These are phyloP conservation scores for Bretschneidera sinensis DNA, from an alignment of 345 rosid genomes.

Conservation along the genomic window DNA sequence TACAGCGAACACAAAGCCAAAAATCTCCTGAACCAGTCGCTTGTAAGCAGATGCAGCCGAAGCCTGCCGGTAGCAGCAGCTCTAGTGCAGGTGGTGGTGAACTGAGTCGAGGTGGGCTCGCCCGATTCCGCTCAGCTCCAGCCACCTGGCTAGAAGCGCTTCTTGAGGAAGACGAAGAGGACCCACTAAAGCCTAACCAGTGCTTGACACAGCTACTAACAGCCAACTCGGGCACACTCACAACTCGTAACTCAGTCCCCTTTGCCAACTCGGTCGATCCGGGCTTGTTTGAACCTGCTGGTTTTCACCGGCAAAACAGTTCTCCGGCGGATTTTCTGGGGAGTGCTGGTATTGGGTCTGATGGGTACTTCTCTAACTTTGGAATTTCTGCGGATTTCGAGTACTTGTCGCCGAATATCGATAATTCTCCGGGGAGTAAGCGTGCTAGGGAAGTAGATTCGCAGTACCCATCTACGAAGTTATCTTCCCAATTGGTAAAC, in stretches of 20 bases:
- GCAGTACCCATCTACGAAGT: slow-evolving; percentile 30
- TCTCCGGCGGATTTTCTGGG: slow-evolving; percentile 64
- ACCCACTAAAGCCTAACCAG: slow-evolving; percentile 60
- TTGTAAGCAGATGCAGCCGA: slow-evolving; percentile 51
- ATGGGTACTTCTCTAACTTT: slow-evolving; percentile 44
- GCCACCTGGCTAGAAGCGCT: slow-evolving; percentile 69
- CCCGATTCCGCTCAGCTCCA: slow-evolving; percentile 72
- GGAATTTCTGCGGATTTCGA: slow-evolving; percentile 45
- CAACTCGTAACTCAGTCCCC: slow-evolving; percentile 32
- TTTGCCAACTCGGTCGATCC: slow-evolving; percentile 34
- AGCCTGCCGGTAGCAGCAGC: slow-evolving; percentile 43
- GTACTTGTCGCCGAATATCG: slow-evolving; percentile 34
- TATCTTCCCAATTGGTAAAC: slow-evolving; percentile 41
- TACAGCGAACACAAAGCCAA: slow-evolving; percentile 10
- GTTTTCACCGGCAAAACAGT: slow-evolving; percentile 64
- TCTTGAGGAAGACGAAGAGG: slow-evolving; percentile 68
- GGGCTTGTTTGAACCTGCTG: slow-evolving; percentile 26
- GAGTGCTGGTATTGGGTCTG: slow-evolving; percentile 33
- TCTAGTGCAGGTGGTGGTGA: slow-evolving; percentile 39
- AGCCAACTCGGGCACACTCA: slow-evolving; percentile 17
- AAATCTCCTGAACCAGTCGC: slow-evolving; percentile 10
- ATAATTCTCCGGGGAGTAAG: slow-evolving; percentile 46
- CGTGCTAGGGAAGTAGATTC: slow-evolving; percentile 35
- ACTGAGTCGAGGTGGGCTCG: slow-evolving; percentile 42
- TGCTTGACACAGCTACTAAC: slow-evolving; percentile 61